Conservation (phyloP, 2,329 filamentous ascomycete genomes). For the Beauveria australis region DNA sequence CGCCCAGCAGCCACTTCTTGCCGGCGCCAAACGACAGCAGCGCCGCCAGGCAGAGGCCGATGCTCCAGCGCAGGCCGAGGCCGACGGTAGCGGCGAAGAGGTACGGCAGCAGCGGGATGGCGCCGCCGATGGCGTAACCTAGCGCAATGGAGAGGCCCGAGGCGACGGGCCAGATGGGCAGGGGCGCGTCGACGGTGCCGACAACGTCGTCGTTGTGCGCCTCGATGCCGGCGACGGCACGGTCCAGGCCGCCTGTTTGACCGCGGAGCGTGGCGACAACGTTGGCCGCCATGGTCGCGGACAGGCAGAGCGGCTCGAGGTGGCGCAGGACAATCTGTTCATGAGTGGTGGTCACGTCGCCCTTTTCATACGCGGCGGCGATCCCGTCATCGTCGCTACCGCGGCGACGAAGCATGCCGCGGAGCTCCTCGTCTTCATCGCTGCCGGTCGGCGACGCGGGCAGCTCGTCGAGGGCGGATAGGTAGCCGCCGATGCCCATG, state of each 20-base stretch:
- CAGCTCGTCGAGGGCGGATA: slow-evolving; percentile 44
- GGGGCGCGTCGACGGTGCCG: slow-evolving; percentile 9
- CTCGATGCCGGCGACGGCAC: slow-evolving; percentile 16
- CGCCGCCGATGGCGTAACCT: slow-evolving; percentile 55
- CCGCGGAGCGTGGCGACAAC: slow-evolving; percentile 20
- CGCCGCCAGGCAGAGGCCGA: slow-evolving; percentile 43
- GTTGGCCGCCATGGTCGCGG: slow-evolving; percentile 14
- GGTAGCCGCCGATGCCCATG: slow-evolving; percentile 65
- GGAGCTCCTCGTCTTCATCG: slow-evolving; percentile 17
- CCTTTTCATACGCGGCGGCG: slow-evolving; percentile 10
- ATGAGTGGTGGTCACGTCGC: slow-evolving; percentile 9
- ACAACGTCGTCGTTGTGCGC: slow-evolving; percentile 9
- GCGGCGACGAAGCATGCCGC: slow-evolving; percentile 18
- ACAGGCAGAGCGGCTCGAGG: slow-evolving; percentile 24
- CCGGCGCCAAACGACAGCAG: slow-evolving; percentile 49
- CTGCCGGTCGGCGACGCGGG: slow-evolving; percentile 4
- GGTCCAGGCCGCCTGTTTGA: slow-evolving; percentile 24
- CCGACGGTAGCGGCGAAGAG: slow-evolving; percentile 38
- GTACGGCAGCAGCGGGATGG: slow-evolving; percentile 55
- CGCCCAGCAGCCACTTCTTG: slow-evolving; percentile 37
- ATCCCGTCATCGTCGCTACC: slow-evolving; percentile 5
- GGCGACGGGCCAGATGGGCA: slow-evolving; percentile 28
- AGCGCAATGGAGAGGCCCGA: slow-evolving; percentile 52
- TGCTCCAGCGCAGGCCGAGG: slow-evolving; percentile 42
- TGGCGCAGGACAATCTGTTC: slow-evolving; percentile 23